These are phyloP conservation scores for Suhomyces prunicola DNA, from an alignment of 805 yeast genomes.

Conservation along the genomic window DNA sequence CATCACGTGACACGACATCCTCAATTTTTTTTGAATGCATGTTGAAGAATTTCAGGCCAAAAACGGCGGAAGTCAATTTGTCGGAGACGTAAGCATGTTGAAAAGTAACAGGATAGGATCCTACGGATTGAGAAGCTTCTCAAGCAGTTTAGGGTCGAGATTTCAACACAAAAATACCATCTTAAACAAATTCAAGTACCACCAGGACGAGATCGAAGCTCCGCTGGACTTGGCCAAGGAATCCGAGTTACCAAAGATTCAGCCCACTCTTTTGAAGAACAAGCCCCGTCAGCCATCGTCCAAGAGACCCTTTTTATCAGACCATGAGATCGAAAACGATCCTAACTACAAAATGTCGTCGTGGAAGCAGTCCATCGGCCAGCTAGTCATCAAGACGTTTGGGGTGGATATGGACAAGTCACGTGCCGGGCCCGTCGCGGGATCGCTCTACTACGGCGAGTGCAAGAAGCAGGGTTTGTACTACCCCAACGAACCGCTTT, in stretches of 20 bases:
- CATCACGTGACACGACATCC: neutral
- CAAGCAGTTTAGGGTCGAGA: neutral
- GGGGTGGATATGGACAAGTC: slow-evolving; percentile 86
- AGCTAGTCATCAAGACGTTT: slow-evolving; percentile 56
- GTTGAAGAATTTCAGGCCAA: neutral
- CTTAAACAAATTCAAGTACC: slow-evolving; percentile 14
- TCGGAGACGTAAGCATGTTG: neutral
- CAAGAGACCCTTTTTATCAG: slow-evolving; percentile 40
- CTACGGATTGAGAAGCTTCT: neutral
- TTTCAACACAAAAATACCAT: slow-evolving; percentile 12
- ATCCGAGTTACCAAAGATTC: slow-evolving; percentile 37
- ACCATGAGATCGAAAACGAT: slow-evolving; percentile 34
- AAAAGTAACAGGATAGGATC: neutral
- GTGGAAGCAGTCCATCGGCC: slow-evolving; percentile 53
- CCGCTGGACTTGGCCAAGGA: slow-evolving; percentile 39
- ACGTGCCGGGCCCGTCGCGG: slow-evolving; percentile 93
- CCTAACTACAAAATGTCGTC: slow-evolving; percentile 35
- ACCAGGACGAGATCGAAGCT: slow-evolving; percentile 21
- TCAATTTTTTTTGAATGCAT: neutral
- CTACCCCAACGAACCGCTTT: slow-evolving; percentile 67
- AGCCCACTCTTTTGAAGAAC: slow-evolving; percentile 31
- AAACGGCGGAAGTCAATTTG: neutral
- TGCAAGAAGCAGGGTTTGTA: slow-evolving; percentile 83
- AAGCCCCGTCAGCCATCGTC: slow-evolving; percentile 34
- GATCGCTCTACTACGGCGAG: slow-evolving; percentile 79